A percentile compares a stretch with the other conserved stretches of the same genome.
These are phyloP conservation scores for Helianthus annuus DNA, from an alignment of 129 eudicot species.

Conservation along the genomic window DNA sequence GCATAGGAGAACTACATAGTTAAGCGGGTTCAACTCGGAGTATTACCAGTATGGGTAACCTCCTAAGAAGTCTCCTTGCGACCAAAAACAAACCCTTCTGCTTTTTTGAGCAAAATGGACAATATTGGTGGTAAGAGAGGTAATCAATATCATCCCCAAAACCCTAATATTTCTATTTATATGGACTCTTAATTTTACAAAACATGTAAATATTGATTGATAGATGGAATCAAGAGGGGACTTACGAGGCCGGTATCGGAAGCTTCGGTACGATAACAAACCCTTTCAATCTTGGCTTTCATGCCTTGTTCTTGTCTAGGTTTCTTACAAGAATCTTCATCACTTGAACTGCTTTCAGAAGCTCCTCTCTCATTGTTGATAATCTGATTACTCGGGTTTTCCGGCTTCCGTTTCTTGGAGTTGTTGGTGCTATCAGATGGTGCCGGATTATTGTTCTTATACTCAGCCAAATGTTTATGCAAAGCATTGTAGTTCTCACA, in stretches of 20 bases:
- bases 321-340: conserved; percentile 81
- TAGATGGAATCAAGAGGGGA: conserved; percentile 19
- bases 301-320: conserved; percentile 62
- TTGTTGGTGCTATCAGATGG: conserved; percentile 16
- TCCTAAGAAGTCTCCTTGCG: too few relatives aligned
- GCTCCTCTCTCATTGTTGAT: conserved; percentile 41
- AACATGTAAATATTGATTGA: neutral
- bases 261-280: conserved; percentile 61
- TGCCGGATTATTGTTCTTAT: conserved; percentile 47
- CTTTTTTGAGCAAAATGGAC: too few relatives aligned
- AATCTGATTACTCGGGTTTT: conserved; percentile 22
- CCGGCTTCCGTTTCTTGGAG: conserved; percentile 50
- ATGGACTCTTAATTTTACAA: neutral
- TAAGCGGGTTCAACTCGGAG: too few relatives aligned
- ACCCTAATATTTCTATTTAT: too few relatives aligned
- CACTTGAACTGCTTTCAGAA: conserved; percentile 79
- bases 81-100: too few relatives aligned
- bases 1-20: too few relatives aligned
- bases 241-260: conserved; percentile 90
- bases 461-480: conserved; percentile 55
- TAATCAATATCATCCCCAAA: neutral
- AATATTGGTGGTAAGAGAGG: too few relatives aligned
- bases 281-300: conserved; percentile 65
- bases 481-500: conserved; percentile 86
- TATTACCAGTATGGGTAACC: too few relatives aligned